A percentile compares a stretch with the other conserved stretches of the same genome.
Conservation (phyloP, 1,284 basidiomycete genomes). For the Melampsora americana region DNA sequence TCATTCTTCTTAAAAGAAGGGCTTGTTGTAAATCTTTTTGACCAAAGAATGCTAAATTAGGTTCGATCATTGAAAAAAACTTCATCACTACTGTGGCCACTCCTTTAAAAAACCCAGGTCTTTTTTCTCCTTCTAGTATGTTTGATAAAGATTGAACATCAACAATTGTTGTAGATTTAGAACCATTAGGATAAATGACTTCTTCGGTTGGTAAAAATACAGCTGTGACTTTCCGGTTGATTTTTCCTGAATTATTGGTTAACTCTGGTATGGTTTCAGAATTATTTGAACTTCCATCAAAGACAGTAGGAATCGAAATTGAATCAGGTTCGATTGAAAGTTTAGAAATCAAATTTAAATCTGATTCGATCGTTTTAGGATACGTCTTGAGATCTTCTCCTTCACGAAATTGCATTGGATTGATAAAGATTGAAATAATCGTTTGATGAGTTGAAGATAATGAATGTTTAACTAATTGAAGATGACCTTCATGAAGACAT, state of each 20-base stretch:
- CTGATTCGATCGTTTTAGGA: slow-evolving; percentile 68
- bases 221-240: slow-evolving; percentile 56
- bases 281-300: slow-evolving; percentile 23
- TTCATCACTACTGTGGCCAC: slow-evolving; percentile 94
- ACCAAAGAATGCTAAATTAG: slow-evolving; percentile 75
- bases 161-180: slow-evolving; percentile 81
- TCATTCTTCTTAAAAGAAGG: slow-evolving; percentile 77
- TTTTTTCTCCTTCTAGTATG: slow-evolving; percentile 77
- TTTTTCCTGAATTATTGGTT: slow-evolving; percentile 28
- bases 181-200: slow-evolving; percentile 86
- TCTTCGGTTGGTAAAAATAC: slow-evolving; percentile 72
- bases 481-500: slow-evolving; percentile 86
- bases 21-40: slow-evolving; percentile 99
- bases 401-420: slow-evolving; percentile 95
- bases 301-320: slow-evolving; percentile 2
- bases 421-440: slow-evolving; percentile 92
- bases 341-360: slow-evolving; percentile 59
- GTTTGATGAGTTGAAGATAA: slow-evolving; percentile 77
- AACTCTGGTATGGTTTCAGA: not conserved
- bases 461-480: slow-evolving; percentile 67
- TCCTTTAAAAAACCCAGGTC: slow-evolving; percentile 91
- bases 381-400: slow-evolving; percentile 89
- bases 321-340: slow-evolving; percentile 1
- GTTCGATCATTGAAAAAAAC: slow-evolving; percentile 86
- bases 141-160: slow-evolving; percentile 79